Base-by-base conservation (phyloP, 371 early-diverging fungal genomes). In the Mucor mucedo region DNA sequence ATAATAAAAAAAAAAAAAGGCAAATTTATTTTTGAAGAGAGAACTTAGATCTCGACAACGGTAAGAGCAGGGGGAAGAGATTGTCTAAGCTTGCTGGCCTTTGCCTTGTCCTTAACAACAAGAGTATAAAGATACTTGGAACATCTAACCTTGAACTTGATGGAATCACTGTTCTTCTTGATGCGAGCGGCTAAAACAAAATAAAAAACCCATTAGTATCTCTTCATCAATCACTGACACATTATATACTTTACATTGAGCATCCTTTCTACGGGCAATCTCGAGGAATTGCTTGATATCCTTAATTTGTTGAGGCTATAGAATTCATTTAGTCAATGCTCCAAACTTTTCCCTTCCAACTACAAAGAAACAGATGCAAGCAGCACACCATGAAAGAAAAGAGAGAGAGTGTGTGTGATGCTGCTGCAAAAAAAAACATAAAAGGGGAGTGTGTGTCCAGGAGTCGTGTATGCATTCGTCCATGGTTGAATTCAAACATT, bases 61-160 rank as follows among this genome's bases (percentile, higher is more conserved):
- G 49, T 30, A 39, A 40, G 56, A 50, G 44, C 53, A 66, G 94
- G 92, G 65, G 95, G 95, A 56, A 95, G 91, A 55, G 93, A 91
- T 84, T 93, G 93, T 82, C 90, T 93, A 69, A 98, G 90, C 92
- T 98, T 98, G 79, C 85, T 88, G 72, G 98, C 99, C 92, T 97
- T 98, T 76, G 89, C 90, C 73, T 91, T 87, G 79, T 98, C 99
- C 64, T 95, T 88, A 69, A 98, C 93, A 62, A 94, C 91, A 68
- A 98, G 89, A 69, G 99, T 98, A 93, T 97, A 97, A 72, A 98
- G 90, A 89, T 95, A 97, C 75, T 89, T 89, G 62, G 97, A 93
- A 91, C 98, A 95, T 77, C 99, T 91, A 73, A 98, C 93, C 95
- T 98, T 98, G 93, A 98, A 98, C 91, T 98, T 98, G 92, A 88